phyloP scores from a whole-genome alignment of 805 yeast species.

The Yamadazyma takamatsuzukensis region DNA sequence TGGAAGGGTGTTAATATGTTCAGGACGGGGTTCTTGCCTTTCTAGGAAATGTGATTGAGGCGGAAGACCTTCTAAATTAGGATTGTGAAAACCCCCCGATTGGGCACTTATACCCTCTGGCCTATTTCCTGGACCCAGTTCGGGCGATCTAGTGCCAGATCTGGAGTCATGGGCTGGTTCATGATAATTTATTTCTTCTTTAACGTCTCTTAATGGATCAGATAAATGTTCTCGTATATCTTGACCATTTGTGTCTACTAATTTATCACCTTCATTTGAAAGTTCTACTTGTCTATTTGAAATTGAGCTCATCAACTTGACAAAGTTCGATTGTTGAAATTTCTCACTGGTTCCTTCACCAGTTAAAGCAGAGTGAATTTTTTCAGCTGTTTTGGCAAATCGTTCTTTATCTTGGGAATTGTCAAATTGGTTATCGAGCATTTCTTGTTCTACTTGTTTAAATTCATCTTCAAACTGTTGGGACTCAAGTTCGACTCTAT shows the following conservation, averaged over 20 bases:
- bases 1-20: conserved; percentile 26
- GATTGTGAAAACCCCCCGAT: too few relatives aligned
- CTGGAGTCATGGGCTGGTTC: conserved; percentile 11
- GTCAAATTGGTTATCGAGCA: conserved; percentile 6
- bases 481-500: conserved; percentile 22
- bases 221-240: conserved; percentile 24
- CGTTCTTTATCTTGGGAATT: conserved; percentile 25
- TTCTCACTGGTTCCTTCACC: conserved; percentile 24
- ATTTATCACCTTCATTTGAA: conserved; percentile 30
- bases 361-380: conserved; percentile 27
- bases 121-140: neutral
- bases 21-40: neutral
- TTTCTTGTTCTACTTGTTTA: conserved; percentile 20
- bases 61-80: conserved; percentile 1
- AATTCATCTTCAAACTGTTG: conserved; percentile 32
- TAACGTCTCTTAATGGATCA: neutral
- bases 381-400: conserved; percentile 38
- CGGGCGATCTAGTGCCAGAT: conserved; percentile 1
- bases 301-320: conserved; percentile 38
- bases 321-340: conserved; percentile 32
- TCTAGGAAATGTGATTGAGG: neutral
- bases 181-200: conserved; percentile 9
- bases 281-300: conserved; percentile 35
- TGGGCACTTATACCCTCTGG: neutral
- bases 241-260: conserved; percentile 30